Evolutionary conservation across 169 alveolate species (phyloP).

Genomic region (Eimeria sp.): DNA sequence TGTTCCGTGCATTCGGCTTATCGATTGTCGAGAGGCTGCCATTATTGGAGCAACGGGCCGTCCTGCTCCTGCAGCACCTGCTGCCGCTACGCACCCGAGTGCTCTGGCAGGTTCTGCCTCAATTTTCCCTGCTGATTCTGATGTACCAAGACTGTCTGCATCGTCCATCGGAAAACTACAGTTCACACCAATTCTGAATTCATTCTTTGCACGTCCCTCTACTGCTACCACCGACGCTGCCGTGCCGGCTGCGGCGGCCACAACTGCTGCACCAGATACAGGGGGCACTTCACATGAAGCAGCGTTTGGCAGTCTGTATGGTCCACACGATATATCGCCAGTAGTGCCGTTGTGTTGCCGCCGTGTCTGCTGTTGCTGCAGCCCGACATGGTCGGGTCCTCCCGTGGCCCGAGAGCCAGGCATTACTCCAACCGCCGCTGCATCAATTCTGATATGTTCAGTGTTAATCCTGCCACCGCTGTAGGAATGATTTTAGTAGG

Average conservation of each 20-base stretch:
- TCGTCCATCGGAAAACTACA: background rate
- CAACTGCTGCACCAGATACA: background rate
- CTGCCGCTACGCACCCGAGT: background rate
- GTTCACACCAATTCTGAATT: background rate
- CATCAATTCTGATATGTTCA: background rate
- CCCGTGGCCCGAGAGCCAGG: background rate
- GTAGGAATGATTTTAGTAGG: background rate
- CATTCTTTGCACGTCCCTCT: background rate
- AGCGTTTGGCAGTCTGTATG: background rate
- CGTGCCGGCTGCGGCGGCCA: conserved; percentile 4
- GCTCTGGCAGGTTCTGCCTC: background rate
- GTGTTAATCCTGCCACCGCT: background rate
- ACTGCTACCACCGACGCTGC: background rate
- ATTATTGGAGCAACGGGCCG: background rate
- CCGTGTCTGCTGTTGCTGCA: background rate
- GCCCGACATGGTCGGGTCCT: background rate
- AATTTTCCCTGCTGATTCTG: background rate
- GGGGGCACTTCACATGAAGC: background rate
- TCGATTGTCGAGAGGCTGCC: background rate
- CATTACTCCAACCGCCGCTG: conserved; percentile 7
- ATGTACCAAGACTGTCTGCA: background rate
- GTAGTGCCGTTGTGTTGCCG: conserved; percentile 2
- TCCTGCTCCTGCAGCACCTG: background rate
- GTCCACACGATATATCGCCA: background rate
- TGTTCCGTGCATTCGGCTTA: background rate